Base-by-base conservation (phyloP, 2,329 filamentous ascomycete species). In the Diaporthe helianthi region DNA sequence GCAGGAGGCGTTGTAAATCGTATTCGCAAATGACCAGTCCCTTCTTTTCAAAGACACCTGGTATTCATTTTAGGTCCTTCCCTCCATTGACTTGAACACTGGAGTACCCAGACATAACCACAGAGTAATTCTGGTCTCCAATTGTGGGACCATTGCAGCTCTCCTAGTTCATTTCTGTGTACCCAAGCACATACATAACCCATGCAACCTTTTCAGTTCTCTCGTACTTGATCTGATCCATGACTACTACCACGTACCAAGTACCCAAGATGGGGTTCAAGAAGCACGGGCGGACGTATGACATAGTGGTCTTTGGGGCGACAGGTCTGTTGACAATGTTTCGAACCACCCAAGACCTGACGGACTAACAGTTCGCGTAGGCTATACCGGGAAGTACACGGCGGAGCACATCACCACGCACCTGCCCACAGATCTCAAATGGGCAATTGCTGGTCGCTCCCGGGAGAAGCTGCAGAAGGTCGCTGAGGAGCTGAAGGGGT, bases 371-470 rank as follows among this genome's bases (percentile, higher is more conserved):
- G 15, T 26, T 24, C n/a, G 29, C 4, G 6, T 86, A 77, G 94
- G 94, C 33, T 97, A 97, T 80, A 98, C 94, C 0, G 94, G 94
- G 47, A 90, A 88, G 73, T 85, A 92, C 73, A 89, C 89, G 2
- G 90, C 90, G 33, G 90, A 97, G 78, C 89, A 96, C 79, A 91
- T 97, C 75, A 85, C 89, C 65, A 85, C 85, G 17, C 82, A 87
- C 73, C 83, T 93, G 1, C 92, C 94, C 0, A 93, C 91, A 22
- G 87, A 93, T 77, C 79, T 97, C 71, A 93, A 89, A 82, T 98
- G 94, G 94, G 94, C 93, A 17, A 84, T 98, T 67, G 93, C 93
- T 54, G 94, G 94, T 36, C 91, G 94, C 31, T 94, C 92, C n/a
- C 82, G 85, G 60, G 82, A 84, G 60, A 97, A 97, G 79, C 85